Conservation (phyloP, 768 basidiomycete species). For the Xerocomellus intermedius region DNA sequence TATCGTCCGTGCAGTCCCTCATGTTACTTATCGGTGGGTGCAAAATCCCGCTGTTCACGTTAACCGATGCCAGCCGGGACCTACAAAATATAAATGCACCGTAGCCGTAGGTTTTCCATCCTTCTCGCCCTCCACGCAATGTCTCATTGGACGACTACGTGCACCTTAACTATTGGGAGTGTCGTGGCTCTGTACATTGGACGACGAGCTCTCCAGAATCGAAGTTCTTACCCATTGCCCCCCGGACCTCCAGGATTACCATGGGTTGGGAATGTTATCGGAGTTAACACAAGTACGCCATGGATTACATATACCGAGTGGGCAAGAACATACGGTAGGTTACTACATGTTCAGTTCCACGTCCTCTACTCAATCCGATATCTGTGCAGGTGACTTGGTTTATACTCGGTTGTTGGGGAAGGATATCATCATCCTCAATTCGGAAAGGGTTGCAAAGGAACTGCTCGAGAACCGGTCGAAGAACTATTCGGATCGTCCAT, state of each 20-base stretch:
- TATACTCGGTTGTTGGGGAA: not conserved
- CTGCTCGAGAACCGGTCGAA: slow-evolving; percentile 2
- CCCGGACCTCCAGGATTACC: slow-evolving; percentile 1
- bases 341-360: not conserved
- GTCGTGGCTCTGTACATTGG: not conserved
- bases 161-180: not conserved
- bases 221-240: not conserved
- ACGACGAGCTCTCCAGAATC: not conserved
- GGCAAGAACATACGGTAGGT: slow-evolving; percentile 4
- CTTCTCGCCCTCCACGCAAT: not conserved
- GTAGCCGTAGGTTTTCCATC: too few relatives aligned
- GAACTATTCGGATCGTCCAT: slow-evolving; percentile 11
- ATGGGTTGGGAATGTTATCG: not conserved
- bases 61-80: too few relatives aligned
- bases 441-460: slow-evolving; percentile 4
- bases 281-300: not conserved
- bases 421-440: slow-evolving; percentile 12
- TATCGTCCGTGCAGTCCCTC: too few relatives aligned
- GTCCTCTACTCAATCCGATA: not conserved
- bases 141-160: not conserved
- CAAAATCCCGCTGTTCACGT: too few relatives aligned
- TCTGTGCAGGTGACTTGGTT: not conserved
- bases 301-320: not conserved
- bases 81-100: too few relatives aligned
- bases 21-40: too few relatives aligned